phyloP scores from a whole-genome alignment of 768 basidiomycete genomes.

The Floccularia luteovirens region DNA sequence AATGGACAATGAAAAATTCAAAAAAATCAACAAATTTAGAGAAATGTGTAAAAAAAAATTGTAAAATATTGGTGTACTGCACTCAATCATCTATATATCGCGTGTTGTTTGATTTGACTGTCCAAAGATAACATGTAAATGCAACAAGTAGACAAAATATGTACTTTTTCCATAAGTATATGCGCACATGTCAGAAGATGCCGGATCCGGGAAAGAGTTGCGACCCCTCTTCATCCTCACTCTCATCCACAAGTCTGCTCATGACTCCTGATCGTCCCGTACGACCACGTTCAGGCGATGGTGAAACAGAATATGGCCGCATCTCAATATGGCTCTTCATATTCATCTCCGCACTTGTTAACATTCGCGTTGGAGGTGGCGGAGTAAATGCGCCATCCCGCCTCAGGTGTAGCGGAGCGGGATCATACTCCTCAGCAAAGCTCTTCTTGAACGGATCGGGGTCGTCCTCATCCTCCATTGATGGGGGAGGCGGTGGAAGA shows the following conservation, averaged over 20 bases:
- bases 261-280: slow-evolving; percentile 7
- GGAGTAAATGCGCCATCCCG: slow-evolving; percentile 12
- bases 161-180: no score
- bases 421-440: slow-evolving; percentile 13
- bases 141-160: no score
- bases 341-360: slow-evolving; percentile 31
- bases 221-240: slow-evolving; percentile 16
- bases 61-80: no score
- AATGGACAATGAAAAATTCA: no score
- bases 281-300: slow-evolving; percentile 3
- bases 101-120: no score
- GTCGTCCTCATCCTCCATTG: slow-evolving; percentile 24
- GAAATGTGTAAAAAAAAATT: no score
- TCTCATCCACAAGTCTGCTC: slow-evolving; percentile 1
- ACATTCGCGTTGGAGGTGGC: slow-evolving; percentile 15
- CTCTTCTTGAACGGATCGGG: slow-evolving; percentile 35
- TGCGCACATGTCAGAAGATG: slow-evolving; percentile 23
- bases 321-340: slow-evolving; percentile 29
- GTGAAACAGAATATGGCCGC: slow-evolving; percentile 13
- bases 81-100: no score
- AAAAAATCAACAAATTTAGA: no score
- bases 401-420: slow-evolving; percentile 34
- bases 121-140: no score
- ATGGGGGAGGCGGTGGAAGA: slow-evolving; percentile 12
- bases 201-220: slow-evolving; percentile 32